Percentiles rank a stretch among this genome's conserved stretches.
phyloP scores from a whole-genome alignment of 345 rosid species.

The Psidium friedrichsthalianum region DNA sequence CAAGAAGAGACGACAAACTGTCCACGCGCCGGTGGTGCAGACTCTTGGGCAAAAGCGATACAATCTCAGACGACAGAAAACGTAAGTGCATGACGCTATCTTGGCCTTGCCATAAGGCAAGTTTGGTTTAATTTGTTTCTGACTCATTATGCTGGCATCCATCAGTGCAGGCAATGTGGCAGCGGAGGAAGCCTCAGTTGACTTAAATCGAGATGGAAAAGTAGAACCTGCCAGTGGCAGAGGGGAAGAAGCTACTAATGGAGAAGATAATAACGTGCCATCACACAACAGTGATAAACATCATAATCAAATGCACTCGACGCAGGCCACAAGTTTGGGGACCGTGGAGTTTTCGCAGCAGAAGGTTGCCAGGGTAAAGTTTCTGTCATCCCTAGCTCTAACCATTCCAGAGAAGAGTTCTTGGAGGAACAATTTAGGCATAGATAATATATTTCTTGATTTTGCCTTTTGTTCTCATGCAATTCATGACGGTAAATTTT shows the following conservation, averaged over 20 bases:
- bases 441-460: not conserved
- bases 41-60: slow-evolving; percentile 59
- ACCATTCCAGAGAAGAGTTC: not conserved
- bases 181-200: slow-evolving; percentile 34
- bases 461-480: not conserved
- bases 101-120: not conserved
- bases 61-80: slow-evolving; percentile 64
- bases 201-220: slow-evolving; percentile 14
- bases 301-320: slow-evolving; percentile 21
- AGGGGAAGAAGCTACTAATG: slow-evolving; percentile 14
- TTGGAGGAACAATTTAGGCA: not conserved
- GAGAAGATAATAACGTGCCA: slow-evolving; percentile 11
- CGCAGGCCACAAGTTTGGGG: slow-evolving; percentile 23
- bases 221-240: slow-evolving; percentile 8
- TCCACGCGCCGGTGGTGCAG: slow-evolving; percentile 16
- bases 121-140: not conserved
- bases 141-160: not conserved
- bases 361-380: slow-evolving; percentile 28
- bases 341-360: slow-evolving; percentile 22
- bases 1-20: slow-evolving; percentile 50
- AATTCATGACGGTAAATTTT: slow-evolving; percentile 18
- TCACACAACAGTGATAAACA: slow-evolving; percentile 12
- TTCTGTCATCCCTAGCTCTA: not conserved
- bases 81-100: slow-evolving; percentile 31
- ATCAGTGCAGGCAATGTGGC: slow-evolving; percentile 33